Conservation (phyloP, 768 basidiomycete genomes). For the Leccinum imitatum region DNA sequence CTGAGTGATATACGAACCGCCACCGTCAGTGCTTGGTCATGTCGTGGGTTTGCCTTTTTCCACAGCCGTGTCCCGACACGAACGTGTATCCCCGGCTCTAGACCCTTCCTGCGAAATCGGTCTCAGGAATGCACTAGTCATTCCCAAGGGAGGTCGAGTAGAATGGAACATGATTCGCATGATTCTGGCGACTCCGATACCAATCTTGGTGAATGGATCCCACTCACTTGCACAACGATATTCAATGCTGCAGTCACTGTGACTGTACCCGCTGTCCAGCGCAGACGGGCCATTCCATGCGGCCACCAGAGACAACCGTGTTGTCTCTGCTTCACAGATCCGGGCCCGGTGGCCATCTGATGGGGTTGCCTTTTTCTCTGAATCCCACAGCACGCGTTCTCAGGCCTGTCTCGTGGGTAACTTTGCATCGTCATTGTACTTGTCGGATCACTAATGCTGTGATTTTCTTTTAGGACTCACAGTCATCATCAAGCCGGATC, state of each 20-base stretch:
- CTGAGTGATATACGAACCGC: slow-evolving; percentile 22
- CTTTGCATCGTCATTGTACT: background rate
- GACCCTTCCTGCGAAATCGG: background rate
- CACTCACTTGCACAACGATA: no score
- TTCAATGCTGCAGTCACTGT: no score
- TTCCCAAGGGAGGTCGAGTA: background rate
- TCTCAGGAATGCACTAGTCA: background rate
- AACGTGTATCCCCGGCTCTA: slow-evolving; percentile 14
- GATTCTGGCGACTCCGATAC: background rate
- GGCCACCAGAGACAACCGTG: slow-evolving; percentile 29
- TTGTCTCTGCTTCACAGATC: background rate
- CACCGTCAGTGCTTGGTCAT: slow-evolving; percentile 21
- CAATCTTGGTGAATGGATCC: background rate
- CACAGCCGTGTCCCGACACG: slow-evolving; percentile 18
- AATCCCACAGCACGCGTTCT: background rate
- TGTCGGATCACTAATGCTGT: background rate
- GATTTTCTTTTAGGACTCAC: background rate
- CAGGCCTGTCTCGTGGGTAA: background rate
- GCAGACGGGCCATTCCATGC: slow-evolving; percentile 31
- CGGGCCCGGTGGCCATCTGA: background rate
- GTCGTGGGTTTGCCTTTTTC: slow-evolving; percentile 9
- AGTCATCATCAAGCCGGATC: background rate
- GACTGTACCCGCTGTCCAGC: slow-evolving; percentile 33
- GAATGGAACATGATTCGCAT: no score
- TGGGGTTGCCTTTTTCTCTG: background rate